Evolutionary conservation across 805 yeast species (phyloP).

Genomic region (Wickerhamomyces xylosicus): DNA sequence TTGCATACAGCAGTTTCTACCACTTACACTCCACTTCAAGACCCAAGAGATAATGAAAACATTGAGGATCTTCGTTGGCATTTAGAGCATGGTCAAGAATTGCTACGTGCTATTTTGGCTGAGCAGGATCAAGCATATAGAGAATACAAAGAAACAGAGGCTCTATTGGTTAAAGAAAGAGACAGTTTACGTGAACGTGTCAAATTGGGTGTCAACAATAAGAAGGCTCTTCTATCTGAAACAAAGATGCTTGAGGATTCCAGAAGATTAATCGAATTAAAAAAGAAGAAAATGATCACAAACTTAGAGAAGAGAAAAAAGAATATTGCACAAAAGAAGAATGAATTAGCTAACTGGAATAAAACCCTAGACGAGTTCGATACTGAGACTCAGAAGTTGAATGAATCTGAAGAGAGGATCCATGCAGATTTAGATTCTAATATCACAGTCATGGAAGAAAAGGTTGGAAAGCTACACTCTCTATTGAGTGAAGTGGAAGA

Average conservation of each 20-base stretch:
- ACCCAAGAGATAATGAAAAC: constrained; percentile 22
- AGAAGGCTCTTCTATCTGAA: constrained; percentile 9
- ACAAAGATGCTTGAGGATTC: constrained; percentile 26
- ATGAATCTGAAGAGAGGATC: constrained; percentile 9
- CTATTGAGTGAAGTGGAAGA: constrained; percentile 12
- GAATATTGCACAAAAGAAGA: constrained; percentile 23
- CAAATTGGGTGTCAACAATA: constrained; percentile 29
- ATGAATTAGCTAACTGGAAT: constrained; percentile 26
- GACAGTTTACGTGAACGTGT: constrained; percentile 29
- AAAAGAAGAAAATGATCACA: constrained; percentile 24
- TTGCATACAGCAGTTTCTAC: neutral
- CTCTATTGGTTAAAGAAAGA: constrained; percentile 22
- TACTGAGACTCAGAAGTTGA: constrained; percentile 7
- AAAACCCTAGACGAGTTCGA: constrained; percentile 17
- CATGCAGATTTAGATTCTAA: constrained; percentile 13
- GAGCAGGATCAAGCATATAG: constrained; percentile 22
- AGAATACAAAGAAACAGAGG: constrained; percentile 30
- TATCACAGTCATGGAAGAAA: constrained; percentile 5
- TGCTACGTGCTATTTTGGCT: constrained; percentile 24
- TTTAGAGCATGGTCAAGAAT: constrained; percentile 32
- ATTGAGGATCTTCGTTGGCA: constrained; percentile 32
- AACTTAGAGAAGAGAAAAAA: constrained; percentile 19
- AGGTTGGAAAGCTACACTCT: constrained; percentile 6
- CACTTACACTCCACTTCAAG: constrained; percentile 4
- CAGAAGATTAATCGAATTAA: constrained; percentile 24